phyloP scores from a whole-genome alignment of 2,329 filamentous ascomycete species.

The Davidsoniella virescens region DNA sequence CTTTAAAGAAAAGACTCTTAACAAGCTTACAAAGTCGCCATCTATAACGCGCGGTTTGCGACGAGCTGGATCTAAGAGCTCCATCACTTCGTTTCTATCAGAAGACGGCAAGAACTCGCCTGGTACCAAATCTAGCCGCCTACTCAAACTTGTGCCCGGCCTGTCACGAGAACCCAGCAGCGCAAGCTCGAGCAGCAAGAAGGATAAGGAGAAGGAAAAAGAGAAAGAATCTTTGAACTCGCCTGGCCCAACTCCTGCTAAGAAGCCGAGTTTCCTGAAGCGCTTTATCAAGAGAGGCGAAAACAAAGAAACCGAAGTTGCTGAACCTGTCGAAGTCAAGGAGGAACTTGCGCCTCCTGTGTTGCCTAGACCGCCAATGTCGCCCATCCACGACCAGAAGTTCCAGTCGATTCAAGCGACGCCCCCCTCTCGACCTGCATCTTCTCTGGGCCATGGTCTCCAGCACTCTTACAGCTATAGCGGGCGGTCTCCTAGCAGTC shows the following conservation, averaged over 20 bases:
- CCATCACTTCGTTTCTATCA: slow-evolving; percentile 10
- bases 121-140: slow-evolving; percentile 7
- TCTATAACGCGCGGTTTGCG: slow-evolving; percentile 11
- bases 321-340: neutral
- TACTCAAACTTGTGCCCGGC: slow-evolving; percentile 10
- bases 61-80: slow-evolving; percentile 11
- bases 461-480: slow-evolving; percentile 8
- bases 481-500: slow-evolving; percentile 30
- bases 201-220: slow-evolving; percentile 7
- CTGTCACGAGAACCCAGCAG: slow-evolving; percentile 9
- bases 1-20: slow-evolving; percentile 8
- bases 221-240: neutral
- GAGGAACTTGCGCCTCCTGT: neutral
- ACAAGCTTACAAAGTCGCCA: slow-evolving; percentile 6
- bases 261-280: slow-evolving; percentile 9
- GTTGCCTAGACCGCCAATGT: neutral
- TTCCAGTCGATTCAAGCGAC: slow-evolving; percentile 1
- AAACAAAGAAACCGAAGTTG: slow-evolving; percentile 1
- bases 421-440: slow-evolving; percentile 4
- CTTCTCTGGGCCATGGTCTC: slow-evolving; percentile 7
- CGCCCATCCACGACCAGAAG: slow-evolving; percentile 4
- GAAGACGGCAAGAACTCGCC: slow-evolving; percentile 8
- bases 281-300: slow-evolving; percentile 8
- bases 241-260: slow-evolving; percentile 2
- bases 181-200: slow-evolving; percentile 2